phyloP scores from a whole-genome alignment of 2,329 filamentous ascomycete genomes.

The Westerdykella sp. region DNA sequence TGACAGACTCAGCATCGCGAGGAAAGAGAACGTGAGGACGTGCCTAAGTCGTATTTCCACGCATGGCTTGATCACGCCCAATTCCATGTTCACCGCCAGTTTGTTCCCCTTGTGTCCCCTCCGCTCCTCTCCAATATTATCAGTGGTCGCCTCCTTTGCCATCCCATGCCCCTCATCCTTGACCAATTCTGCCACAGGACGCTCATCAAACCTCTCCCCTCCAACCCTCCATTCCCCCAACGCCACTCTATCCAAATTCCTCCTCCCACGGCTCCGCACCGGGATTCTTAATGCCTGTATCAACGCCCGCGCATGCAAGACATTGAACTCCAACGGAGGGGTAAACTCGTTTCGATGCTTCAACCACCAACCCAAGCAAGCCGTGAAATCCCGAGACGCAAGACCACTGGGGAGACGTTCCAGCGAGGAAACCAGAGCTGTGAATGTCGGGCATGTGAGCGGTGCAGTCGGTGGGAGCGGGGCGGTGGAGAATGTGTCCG shows the following conservation, averaged over 20 bases:
- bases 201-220: constrained; percentile 6
- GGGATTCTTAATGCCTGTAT: constrained; percentile 13
- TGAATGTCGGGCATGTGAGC: constrained; percentile 13
- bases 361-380: constrained; percentile 19
- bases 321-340: constrained; percentile 19
- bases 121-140: not conserved
- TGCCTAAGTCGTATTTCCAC: constrained; percentile 5
- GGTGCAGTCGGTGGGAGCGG: not conserved
- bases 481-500: not conserved
- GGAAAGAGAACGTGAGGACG: constrained; percentile 17
- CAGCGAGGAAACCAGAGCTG: constrained; percentile 17
- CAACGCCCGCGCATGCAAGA: constrained; percentile 21
- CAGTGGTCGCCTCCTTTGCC: not conserved
- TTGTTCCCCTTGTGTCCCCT: constrained; percentile 1
- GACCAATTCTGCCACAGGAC: not conserved
- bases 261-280: constrained; percentile 9
- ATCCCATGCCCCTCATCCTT: not conserved
- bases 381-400: constrained; percentile 16
- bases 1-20: constrained; percentile 11
- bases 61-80: constrained; percentile 5
- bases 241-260: constrained; percentile 16
- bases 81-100: constrained; percentile 7
- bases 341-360: constrained; percentile 10
- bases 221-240: constrained; percentile 16
- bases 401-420: constrained; percentile 13